Percentiles rank a stretch among this genome's conserved stretches.
phyloP scores from a whole-genome alignment of 139 green algal genomes.

The Edaphochlamys debaryana region DNA sequence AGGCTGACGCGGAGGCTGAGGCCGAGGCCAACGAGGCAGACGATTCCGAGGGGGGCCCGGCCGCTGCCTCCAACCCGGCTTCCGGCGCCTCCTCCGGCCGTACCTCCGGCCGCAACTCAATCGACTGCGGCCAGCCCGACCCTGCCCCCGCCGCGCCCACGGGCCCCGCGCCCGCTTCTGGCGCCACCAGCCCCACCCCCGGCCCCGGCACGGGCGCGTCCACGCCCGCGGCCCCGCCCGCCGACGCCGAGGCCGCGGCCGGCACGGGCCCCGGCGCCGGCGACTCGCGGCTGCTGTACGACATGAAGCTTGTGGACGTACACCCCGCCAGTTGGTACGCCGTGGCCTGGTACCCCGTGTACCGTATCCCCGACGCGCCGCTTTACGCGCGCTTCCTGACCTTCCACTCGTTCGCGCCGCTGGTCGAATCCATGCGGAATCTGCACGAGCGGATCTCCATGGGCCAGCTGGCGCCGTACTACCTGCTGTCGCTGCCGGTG shows the following conservation, averaged over 20 bases:
- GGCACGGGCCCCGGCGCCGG: neutral
- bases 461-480: constrained; percentile 14
- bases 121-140: no score
- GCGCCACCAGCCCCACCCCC: no score
- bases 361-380: constrained; percentile 87
- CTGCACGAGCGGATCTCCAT: constrained; percentile 33
- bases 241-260: neutral
- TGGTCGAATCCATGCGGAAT: constrained; percentile 57
- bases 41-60: neutral
- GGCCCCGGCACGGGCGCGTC: no score
- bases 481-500: constrained; percentile 26
- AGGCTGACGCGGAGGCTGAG: neutral
- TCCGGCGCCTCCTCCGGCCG: neutral
- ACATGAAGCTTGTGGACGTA: constrained; percentile 68
- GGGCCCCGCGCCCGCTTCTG: no score
- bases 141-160: constrained; percentile 13
- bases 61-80: neutral
- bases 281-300: constrained; percentile 43
- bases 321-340: constrained; percentile 88
- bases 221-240: neutral
- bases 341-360: constrained; percentile 90
- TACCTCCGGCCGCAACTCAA: no score
- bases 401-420: constrained; percentile 78
- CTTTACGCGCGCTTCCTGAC: constrained; percentile 87
- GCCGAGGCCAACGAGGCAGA: neutral